phyloP scores from a whole-genome alignment of 768 basidiomycete species.

The Phlebiopsis gigantea region DNA sequence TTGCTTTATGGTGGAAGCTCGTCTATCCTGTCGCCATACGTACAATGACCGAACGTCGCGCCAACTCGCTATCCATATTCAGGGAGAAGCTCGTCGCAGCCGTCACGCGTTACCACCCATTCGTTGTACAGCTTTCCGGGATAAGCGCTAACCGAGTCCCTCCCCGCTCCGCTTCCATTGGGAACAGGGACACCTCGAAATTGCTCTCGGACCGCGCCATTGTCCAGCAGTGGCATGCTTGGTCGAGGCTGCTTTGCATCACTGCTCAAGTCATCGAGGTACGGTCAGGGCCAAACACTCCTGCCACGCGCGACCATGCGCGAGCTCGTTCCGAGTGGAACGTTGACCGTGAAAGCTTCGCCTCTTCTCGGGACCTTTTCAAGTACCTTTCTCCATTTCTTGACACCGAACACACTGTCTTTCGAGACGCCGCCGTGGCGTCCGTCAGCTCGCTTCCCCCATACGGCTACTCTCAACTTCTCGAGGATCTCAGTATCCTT shows the following conservation, averaged over 20 bases:
- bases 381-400: constrained; percentile 83
- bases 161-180: constrained; percentile 32
- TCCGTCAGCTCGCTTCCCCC: constrained; percentile 86
- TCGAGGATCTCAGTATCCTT: constrained; percentile 80
- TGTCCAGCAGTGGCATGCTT: constrained; percentile 77
- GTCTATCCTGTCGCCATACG: constrained; percentile 64
- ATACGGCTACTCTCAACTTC: constrained; percentile 68
- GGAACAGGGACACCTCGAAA: constrained; percentile 49
- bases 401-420: constrained; percentile 76
- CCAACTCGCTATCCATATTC: constrained; percentile 42
- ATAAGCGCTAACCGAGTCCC: constrained; percentile 36
- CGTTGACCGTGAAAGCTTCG: constrained; percentile 76
- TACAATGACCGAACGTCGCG: constrained; percentile 43
- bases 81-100: constrained; percentile 67
- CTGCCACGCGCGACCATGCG: constrained; percentile 55
- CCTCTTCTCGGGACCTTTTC: constrained; percentile 80
- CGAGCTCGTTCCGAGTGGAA: constrained; percentile 67
- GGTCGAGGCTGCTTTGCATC: constrained; percentile 83
- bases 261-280: constrained; percentile 65
- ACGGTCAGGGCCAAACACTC: constrained; percentile 38
- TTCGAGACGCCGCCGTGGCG: constrained; percentile 81
- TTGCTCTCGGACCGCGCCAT: constrained; percentile 47
- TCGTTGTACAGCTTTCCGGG: constrained; percentile 70
- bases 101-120: constrained; percentile 63
- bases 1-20: constrained; percentile 78